Conservation (phyloP, 2,329 filamentous ascomycete species). For the Clonostachys chloroleuca region DNA sequence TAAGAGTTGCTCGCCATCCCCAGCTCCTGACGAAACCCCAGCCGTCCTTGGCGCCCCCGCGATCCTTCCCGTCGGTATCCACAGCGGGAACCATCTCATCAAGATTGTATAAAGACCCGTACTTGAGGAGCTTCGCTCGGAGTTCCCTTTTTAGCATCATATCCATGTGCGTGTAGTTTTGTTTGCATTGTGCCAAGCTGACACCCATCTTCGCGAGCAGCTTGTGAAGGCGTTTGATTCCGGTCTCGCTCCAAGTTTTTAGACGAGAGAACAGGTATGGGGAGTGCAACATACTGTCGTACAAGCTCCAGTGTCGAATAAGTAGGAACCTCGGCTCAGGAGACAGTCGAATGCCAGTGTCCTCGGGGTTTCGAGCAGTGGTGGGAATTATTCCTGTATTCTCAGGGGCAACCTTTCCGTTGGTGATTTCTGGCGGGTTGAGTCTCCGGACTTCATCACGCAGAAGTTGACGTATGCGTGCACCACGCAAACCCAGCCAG, state of each 20-base stretch:
- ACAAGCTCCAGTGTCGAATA: slow-evolving; percentile 93
- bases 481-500: slow-evolving; percentile 79
- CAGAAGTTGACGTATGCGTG: slow-evolving; percentile 78
- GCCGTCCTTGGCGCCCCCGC: slow-evolving; percentile 74
- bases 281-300: slow-evolving; percentile 97
- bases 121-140: slow-evolving; percentile 81
- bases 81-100: slow-evolving; percentile 86
- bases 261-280: slow-evolving; percentile 89
- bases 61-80: slow-evolving; percentile 65
- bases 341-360: slow-evolving; percentile 86
- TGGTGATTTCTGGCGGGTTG: slow-evolving; percentile 71
- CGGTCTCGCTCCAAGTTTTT: slow-evolving; percentile 90
- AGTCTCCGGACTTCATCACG: slow-evolving; percentile 91
- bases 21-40: slow-evolving; percentile 98
- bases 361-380: slow-evolving; percentile 81
- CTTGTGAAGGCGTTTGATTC: slow-evolving; percentile 86
- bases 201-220: slow-evolving; percentile 98
- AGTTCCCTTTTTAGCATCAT: slow-evolving; percentile 90
- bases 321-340: slow-evolving; percentile 92
- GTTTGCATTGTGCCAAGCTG: slow-evolving; percentile 86
- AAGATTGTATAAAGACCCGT: slow-evolving; percentile 87
- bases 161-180: slow-evolving; percentile 97
- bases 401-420: slow-evolving; percentile 59
- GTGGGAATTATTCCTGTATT: slow-evolving; percentile 82
- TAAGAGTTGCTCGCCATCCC: slow-evolving; percentile 95